A percentile compares a stretch with the other conserved stretches of the same genome.
phyloP scores from a whole-genome alignment of 2,329 filamentous ascomycete species.

The Neurospora sp. region DNA sequence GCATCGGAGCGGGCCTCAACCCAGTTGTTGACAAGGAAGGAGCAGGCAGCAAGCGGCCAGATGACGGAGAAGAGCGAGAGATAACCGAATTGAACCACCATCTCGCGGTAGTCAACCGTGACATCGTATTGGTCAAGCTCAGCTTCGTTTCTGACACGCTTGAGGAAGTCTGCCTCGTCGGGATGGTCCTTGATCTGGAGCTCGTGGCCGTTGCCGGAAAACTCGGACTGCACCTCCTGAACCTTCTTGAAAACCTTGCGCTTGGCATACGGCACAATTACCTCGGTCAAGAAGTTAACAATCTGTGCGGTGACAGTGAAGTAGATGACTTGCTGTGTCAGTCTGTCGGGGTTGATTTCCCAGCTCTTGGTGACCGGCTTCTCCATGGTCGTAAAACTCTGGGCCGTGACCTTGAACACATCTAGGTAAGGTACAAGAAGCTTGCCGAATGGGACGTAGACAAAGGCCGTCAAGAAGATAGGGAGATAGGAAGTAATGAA shows the following conservation, averaged over 20 bases:
- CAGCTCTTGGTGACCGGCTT: conserved; percentile 62
- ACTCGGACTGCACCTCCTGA: conserved; percentile 59
- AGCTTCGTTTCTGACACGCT: conserved; percentile 72
- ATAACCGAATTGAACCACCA: conserved; percentile 79
- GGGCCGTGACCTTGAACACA: conserved; percentile 65
- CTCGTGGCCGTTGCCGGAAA: conserved; percentile 35
- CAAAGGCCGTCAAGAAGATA: conserved; percentile 84
- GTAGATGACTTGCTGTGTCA: conserved; percentile 89
- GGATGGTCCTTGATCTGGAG: conserved; percentile 50
- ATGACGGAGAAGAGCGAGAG: conserved; percentile 84
- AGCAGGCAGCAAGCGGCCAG: conserved; percentile 86
- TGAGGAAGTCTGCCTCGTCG: conserved; percentile 72
- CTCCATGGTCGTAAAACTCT: conserved; percentile 64
- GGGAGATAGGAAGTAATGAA: conserved; percentile 94
- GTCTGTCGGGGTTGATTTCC: conserved; percentile 69
- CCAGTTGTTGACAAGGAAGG: conserved; percentile 94
- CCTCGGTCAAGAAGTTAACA: conserved; percentile 76
- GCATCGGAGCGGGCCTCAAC: conserved; percentile 88
- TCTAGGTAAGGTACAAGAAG: conserved; percentile 78
- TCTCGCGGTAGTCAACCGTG: conserved; percentile 81
- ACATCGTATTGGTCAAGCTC: conserved; percentile 81
- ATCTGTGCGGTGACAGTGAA: conserved; percentile 91
- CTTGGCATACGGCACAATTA: conserved; percentile 77
- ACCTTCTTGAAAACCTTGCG: conserved; percentile 68
- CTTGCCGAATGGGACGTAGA: conserved; percentile 86